A percentile compares a stretch with the other conserved stretches of the same genome.
phyloP scores from a whole-genome alignment of 305 asterid genomes.

The Solanum chacoense region DNA sequence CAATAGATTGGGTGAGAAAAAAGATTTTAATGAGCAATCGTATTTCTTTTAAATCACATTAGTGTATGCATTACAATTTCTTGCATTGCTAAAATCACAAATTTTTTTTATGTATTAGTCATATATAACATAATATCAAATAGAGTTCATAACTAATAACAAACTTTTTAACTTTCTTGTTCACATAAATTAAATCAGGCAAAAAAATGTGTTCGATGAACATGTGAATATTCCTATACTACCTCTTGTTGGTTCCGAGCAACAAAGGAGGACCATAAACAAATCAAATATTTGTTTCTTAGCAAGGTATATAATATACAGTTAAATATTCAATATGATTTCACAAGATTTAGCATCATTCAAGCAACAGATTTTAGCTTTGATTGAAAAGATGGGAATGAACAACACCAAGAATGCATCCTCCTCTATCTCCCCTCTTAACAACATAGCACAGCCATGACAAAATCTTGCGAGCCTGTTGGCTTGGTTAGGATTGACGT shows the following conservation, averaged over 20 bases:
- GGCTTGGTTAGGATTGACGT: neutral
- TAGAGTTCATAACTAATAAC: neutral
- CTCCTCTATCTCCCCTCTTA: neutral
- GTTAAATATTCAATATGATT: neutral
- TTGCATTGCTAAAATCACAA: too few relatives aligned
- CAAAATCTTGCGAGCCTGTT: neutral
- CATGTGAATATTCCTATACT: too few relatives aligned
- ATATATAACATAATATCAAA: too few relatives aligned
- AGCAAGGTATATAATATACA: neutral
- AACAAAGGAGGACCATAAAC: neutral
- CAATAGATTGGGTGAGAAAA: too few relatives aligned
- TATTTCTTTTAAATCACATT: too few relatives aligned
- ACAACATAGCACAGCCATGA: neutral
- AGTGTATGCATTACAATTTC: too few relatives aligned
- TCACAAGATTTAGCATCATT: neutral
- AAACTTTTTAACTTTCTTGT: neutral
- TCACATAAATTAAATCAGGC: too few relatives aligned
- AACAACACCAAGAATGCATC: neutral
- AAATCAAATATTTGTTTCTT: neutral
- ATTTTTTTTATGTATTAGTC: too few relatives aligned
- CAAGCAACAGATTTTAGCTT: rapidly evolving
- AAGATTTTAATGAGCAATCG: too few relatives aligned
- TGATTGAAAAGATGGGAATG: too few relatives aligned
- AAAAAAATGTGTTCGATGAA: too few relatives aligned
- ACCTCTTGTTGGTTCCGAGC: too few relatives aligned